A percentile compares a stretch with the other conserved stretches of the same genome.
Conservation (phyloP, 2,329 filamentous ascomycete species). For the Aspergillus ibericus region DNA sequence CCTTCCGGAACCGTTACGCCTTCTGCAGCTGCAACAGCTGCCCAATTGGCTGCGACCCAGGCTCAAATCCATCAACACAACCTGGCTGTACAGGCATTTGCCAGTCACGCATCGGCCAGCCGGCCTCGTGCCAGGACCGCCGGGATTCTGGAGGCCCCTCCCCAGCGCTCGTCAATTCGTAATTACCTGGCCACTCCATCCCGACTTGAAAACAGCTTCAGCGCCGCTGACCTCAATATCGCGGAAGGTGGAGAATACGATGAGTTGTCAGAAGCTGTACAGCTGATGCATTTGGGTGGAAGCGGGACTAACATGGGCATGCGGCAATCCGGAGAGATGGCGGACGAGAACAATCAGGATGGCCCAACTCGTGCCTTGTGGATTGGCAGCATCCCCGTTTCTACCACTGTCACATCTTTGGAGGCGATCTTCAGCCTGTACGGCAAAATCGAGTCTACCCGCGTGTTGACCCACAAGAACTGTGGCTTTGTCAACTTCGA, state of each 20-base stretch:
- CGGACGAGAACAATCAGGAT: constrained; percentile 78
- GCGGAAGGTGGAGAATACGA: constrained; percentile 77
- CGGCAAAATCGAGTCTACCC: constrained; percentile 83
- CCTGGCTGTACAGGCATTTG: constrained; percentile 87
- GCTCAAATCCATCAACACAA: constrained; percentile 84
- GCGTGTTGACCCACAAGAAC: constrained; percentile 97
- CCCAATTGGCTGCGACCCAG: constrained; percentile 61
- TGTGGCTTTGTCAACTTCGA: constrained; percentile 99
- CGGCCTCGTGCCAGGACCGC: constrained; percentile 88
- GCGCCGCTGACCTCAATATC: constrained; percentile 71
- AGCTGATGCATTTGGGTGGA: constrained; percentile 67
- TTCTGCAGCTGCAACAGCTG: constrained; percentile 56
- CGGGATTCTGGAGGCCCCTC: constrained; percentile 80
- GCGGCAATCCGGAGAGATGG: constrained; percentile 63
- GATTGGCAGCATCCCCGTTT: constrained; percentile 96
- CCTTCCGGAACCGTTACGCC: constrained; percentile 63
- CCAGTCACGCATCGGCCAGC: constrained; percentile 75
- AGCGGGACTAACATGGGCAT: constrained; percentile 57
- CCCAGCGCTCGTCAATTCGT: constrained; percentile 63
- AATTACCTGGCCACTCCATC: constrained; percentile 76
- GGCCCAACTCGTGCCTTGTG: constrained; percentile 90
- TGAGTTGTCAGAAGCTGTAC: constrained; percentile 77
- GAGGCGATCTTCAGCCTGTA: constrained; percentile 95
- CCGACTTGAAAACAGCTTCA: constrained; percentile 73
- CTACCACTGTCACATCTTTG: constrained; percentile 91